Evolutionary conservation across 2,329 filamentous ascomycete genomes (phyloP), one percentile per base, ranked within the genome.

Genomic region (Paraphoma sp.): DNA sequence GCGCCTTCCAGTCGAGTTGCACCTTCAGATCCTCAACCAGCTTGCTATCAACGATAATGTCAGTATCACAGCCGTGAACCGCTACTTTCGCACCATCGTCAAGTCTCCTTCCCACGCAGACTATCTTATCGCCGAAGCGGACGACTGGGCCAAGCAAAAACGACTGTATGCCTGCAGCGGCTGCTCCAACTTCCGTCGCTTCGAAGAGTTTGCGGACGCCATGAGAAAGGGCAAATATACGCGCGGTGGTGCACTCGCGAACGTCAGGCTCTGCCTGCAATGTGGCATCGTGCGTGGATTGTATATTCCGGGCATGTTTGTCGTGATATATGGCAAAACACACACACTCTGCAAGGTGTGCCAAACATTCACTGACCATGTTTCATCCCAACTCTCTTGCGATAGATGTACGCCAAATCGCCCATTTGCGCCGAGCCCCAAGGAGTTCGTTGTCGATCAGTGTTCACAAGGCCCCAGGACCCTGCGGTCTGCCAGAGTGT

Each of bases 161-260:
- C 45, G 60, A 14, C 57, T 73, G 6, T 71, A 60, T 48, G 56
- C 66, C 4, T 73, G 69, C 54, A 70, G 56, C 48, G 48, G 54
- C 30, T 73, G 70, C 46, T 28, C 51, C 7, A 49, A 51, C 17
- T 65, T 73, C 16, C 60, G 59, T 41, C 55, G 45, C n/a, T 62
- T 65, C 29, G 48, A 57, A 29, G 43, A 60, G 14, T 73, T 72
- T 48, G 60, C 66, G 14, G 69, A 73, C 47, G 59, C 64, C 16
- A 73, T 73, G 70, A 65, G 63, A 28, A 72, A 73, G 54, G 68
- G 68, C 23, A 67, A 63, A 59, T 58, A 62, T 48, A 63, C 58
- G 40, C 69, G 69, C 30, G 57, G 56, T 51, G 64, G 64, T 10
- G 18, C 48, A n/a, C 54, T 65, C n/a, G 68, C 69, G n/a, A 53